Conservation (phyloP, 2,329 filamentous ascomycete genomes). For the Cephalotrichum gorgonifer region DNA sequence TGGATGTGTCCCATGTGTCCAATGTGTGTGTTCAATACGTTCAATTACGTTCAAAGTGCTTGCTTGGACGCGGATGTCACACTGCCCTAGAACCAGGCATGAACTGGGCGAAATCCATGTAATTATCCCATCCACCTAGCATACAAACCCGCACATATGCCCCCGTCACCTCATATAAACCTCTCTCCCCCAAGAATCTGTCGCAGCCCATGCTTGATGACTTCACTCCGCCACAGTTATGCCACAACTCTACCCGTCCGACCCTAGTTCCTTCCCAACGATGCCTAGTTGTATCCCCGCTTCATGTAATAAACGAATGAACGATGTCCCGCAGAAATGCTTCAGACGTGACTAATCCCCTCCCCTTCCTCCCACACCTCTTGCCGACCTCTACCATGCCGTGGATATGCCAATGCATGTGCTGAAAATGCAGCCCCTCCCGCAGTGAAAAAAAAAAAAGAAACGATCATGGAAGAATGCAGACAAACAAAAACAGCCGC, state of each 20-base stretch:
- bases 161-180: background rate
- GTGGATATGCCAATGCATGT: conserved; percentile 3
- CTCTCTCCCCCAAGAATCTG: background rate
- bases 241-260: no score
- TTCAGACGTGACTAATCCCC: no score
- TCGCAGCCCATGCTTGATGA: background rate
- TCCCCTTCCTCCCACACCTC: background rate
- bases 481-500: background rate
- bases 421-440: background rate
- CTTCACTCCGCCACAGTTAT: background rate
- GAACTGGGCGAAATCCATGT: background rate
- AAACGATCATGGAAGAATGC: background rate
- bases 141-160: background rate
- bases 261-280: background rate
- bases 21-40: no score
- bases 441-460: conserved; percentile 2
- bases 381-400: background rate
- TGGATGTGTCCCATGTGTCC: no score
- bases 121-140: background rate
- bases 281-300: background rate
- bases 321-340: background rate
- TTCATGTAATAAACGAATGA: background rate
- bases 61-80: background rate
- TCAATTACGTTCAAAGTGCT: background rate
- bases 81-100: no score